Evolutionary conservation across 257 asterid species (phyloP).

Genomic region (Solanum chilense): DNA sequence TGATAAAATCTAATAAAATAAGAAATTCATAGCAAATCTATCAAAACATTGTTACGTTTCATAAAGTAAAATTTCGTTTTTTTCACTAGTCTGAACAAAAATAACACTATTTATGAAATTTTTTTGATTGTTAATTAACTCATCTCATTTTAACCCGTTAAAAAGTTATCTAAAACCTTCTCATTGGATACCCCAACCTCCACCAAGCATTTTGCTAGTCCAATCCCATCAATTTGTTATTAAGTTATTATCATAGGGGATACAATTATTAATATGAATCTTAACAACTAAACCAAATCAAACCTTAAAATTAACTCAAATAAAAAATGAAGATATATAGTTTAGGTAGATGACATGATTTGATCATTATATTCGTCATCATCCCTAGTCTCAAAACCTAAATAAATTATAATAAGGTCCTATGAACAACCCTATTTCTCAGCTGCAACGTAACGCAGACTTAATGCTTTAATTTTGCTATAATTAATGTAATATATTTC

Average conservation of each 20-base stretch:
- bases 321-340: not conserved
- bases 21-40: not conserved
- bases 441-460: constrained; percentile 5
- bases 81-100: not conserved
- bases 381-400: not conserved
- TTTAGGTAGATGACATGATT: constrained; percentile 5
- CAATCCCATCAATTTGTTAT: not conserved
- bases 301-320: not conserved
- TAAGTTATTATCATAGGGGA: not conserved
- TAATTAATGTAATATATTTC: not conserved
- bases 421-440: not conserved
- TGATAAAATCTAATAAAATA: not conserved
- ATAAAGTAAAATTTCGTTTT: not conserved
- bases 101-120: not conserved
- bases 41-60: not conserved
- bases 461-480: not conserved
- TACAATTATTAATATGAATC: not conserved
- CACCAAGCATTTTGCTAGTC: not conserved
- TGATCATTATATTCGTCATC: constrained; percentile 2
- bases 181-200: not conserved
- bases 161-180: not conserved
- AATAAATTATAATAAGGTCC: not conserved
- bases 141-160: not conserved
- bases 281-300: constrained; percentile 3
- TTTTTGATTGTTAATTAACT: not conserved